phyloP scores from a whole-genome alignment of 345 rosid genomes.

The Anacardium occidentale region DNA sequence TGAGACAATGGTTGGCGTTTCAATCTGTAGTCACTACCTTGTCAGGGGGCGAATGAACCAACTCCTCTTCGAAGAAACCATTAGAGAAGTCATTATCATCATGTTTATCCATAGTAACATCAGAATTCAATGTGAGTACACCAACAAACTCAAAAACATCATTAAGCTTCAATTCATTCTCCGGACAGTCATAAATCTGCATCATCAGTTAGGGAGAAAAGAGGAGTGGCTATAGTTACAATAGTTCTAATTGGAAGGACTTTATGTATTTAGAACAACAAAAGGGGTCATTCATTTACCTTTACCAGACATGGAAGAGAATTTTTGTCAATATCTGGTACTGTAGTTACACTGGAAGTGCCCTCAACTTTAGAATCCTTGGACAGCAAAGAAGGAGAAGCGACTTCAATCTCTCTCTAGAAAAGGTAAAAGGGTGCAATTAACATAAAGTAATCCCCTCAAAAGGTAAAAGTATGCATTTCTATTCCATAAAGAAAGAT shows the following conservation, averaged over 20 bases:
- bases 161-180: conserved; percentile 78
- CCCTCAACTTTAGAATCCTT: conserved; percentile 28
- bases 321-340: conserved; percentile 29
- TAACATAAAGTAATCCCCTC: neutral
- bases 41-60: conserved; percentile 52
- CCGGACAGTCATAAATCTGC: conserved; percentile 81
- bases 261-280: neutral
- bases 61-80: conserved; percentile 48
- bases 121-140: conserved; percentile 64
- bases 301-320: conserved; percentile 72
- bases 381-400: conserved; percentile 42
- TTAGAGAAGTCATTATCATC: conserved; percentile 42
- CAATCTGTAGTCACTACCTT: conserved; percentile 39
- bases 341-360: conserved; percentile 20
- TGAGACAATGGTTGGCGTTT: conserved; percentile 3
- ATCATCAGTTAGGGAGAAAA: conserved; percentile 8
- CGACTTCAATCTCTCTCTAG: conserved; percentile 61
- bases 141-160: conserved; percentile 90
- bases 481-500: neutral
- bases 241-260: neutral
- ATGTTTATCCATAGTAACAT: conserved; percentile 33
- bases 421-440: conserved; percentile 15
- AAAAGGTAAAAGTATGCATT: neutral
- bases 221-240: neutral
- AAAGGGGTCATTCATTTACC: conserved; percentile 31